Base-by-base conservation (phyloP, 768 basidiomycete species). In the Collybiopsis luxurians region DNA sequence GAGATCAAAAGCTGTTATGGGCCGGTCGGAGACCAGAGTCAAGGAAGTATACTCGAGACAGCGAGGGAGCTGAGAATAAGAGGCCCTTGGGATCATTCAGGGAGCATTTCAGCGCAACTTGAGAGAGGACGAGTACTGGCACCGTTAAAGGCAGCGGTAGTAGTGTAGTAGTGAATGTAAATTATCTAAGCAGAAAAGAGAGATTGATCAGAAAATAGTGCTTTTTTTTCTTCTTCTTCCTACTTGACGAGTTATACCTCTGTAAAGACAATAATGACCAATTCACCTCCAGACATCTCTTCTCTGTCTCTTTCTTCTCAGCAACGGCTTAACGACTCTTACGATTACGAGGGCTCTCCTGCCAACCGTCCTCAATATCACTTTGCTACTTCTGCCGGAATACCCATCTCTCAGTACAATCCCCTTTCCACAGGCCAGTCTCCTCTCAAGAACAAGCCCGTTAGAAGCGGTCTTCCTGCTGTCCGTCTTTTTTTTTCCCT, bases 281-380 rank as follows among this genome's bases (percentile, higher is more conserved):
- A 75, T 69, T 83, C 89, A 63, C 86, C 90, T 30, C 90, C 90
- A 61, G 89, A 92, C 76, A 83, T 93, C 64, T 84, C 87, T 49
- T 78, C 87, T 63, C 75, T 92, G 67, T 86, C 89, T 66, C 83
- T 92, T 71, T 81, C 81, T 73, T 77, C 82, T 60, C 47, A 49
- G 50, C 85, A 83, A 86, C 89, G 88, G 82, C 83, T 87, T 79
- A 83, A 92, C 77, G 90, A 92, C 72, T 74, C 78, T 86, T 90
- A 90, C 75, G 88, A 91, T 79, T 90, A 87, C 76, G 89, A 92
- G 69, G 82, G 79, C 73, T 65, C 72, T 62, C 73, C 66, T 71
- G 76, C 74, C 55, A 67, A 63, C 62, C 83, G 87, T 73, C 73
- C 77, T 61, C 85, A 77, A 64, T 90, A 85, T 75, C 88, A 87